These are phyloP conservation scores for Podila clonocystis DNA, from an alignment of 192 early-diverging fungal species.

Conservation along the genomic window DNA sequence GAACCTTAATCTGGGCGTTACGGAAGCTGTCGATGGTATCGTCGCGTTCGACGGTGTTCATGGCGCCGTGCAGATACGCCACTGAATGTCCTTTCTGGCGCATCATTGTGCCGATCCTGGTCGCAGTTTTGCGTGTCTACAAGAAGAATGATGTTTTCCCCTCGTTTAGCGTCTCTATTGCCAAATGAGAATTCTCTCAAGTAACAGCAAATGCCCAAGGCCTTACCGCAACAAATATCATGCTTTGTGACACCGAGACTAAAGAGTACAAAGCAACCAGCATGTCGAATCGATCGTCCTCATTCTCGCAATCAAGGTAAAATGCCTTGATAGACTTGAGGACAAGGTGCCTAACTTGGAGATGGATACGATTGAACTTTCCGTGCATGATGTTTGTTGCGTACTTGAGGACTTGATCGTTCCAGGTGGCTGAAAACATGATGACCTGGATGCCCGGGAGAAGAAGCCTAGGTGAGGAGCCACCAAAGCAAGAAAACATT, in stretches of 20 bases:
- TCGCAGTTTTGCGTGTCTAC: slow-evolving; percentile 66
- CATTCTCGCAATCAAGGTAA: slow-evolving; percentile 91
- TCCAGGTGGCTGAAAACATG: slow-evolving; percentile 96
- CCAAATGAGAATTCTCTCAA: neutral
- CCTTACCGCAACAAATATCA: slow-evolving; percentile 89
- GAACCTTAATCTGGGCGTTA: slow-evolving; percentile 48
- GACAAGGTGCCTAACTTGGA: slow-evolving; percentile 85
- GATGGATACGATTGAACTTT: slow-evolving; percentile 82
- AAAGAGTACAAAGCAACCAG: slow-evolving; percentile 78
- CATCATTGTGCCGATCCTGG: slow-evolving; percentile 67
- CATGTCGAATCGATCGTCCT: slow-evolving; percentile 79
- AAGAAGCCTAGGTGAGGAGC: slow-evolving; percentile 61
- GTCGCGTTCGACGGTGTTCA: slow-evolving; percentile 76
- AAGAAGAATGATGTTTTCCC: neutral
- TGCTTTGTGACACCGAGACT: slow-evolving; percentile 93
- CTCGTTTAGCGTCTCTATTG: too few relatives aligned
- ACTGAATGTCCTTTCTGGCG: slow-evolving; percentile 61
- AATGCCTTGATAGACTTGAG: slow-evolving; percentile 93
- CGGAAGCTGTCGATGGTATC: slow-evolving; percentile 72
- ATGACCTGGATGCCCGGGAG: slow-evolving; percentile 79
- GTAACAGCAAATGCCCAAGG: neutral
- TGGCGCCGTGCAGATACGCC: slow-evolving; percentile 79
- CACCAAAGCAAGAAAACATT: neutral
- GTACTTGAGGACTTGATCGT: slow-evolving; percentile 74
- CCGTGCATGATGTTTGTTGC: slow-evolving; percentile 78